Conservation (phyloP, 768 basidiomycete genomes). For the Kwoniella dendrophila region DNA sequence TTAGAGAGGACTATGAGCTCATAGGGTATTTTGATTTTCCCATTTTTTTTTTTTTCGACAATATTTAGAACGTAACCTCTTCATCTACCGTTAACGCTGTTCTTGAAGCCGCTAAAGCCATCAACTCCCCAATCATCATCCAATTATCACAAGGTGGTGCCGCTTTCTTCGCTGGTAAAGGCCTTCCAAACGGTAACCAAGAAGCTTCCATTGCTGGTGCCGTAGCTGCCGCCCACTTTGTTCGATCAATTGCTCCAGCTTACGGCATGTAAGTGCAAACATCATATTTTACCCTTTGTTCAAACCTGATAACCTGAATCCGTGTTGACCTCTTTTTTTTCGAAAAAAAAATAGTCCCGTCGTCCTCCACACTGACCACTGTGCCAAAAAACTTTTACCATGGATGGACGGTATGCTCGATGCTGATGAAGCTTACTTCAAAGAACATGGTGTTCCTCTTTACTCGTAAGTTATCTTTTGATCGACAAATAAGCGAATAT, state of each 20-base stretch:
- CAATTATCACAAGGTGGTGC: constrained; percentile 96
- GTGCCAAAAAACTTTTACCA: constrained; percentile 93
- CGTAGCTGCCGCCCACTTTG: constrained; percentile 85
- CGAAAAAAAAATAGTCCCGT: constrained; percentile 68
- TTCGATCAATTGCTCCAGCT: constrained; percentile 79
- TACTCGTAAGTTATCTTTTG: constrained; percentile 51
- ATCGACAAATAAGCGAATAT: neutral
- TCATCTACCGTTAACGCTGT: constrained; percentile 92
- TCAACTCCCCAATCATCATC: constrained; percentile 95
- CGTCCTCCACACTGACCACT: constrained; percentile 97
- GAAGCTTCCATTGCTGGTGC: constrained; percentile 94
- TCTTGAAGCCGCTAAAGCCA: constrained; percentile 93
- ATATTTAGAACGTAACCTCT: constrained; percentile 75
- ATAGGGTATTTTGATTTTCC: neutral
- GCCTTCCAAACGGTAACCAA: constrained; percentile 89
- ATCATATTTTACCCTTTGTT: too few relatives aligned
- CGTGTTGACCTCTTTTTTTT: neutral
- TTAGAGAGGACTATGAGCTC: neutral
- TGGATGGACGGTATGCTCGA: constrained; percentile 99
- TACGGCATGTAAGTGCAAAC: constrained; percentile 80
- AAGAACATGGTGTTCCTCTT: constrained; percentile 71
- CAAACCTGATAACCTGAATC: neutral
- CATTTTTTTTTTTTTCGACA: neutral
- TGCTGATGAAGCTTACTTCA: constrained; percentile 91
- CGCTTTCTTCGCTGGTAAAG: constrained; percentile 96